Evolutionary conservation across 441 rosid species (phyloP).

Genomic region (Viola pubescens): DNA sequence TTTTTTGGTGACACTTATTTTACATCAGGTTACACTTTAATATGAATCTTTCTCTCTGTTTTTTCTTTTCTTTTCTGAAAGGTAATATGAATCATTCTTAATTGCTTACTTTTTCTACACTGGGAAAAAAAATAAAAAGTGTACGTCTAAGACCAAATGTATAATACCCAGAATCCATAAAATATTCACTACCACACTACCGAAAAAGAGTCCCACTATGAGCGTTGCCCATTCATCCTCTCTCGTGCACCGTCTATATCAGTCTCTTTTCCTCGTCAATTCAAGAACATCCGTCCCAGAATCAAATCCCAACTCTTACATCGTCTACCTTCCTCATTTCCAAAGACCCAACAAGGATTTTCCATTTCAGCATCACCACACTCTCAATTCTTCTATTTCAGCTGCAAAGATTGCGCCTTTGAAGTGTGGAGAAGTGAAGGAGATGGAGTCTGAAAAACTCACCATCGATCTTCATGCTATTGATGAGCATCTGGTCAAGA

Average conservation of each 20-base stretch:
- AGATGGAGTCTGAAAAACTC: constrained; percentile 44
- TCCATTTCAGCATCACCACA: constrained; percentile 2
- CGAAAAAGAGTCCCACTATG: constrained; percentile 29
- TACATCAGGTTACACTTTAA: too few relatives aligned
- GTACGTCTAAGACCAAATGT: neutral
- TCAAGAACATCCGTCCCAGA: constrained; percentile 18
- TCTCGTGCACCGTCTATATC: constrained; percentile 12
- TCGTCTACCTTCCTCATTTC: neutral
- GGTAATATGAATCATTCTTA: too few relatives aligned
- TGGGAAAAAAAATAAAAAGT: too few relatives aligned
- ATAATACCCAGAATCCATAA: neutral
- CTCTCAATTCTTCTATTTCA: constrained; percentile 9
- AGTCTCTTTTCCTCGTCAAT: constrained; percentile 8
- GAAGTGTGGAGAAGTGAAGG: constrained; percentile 31
- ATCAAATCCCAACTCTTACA: neutral
- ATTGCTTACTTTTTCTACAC: too few relatives aligned
- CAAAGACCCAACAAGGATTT: constrained; percentile 12
- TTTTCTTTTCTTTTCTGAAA: too few relatives aligned
- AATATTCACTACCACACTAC: neutral
- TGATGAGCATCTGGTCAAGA: constrained; percentile 57
- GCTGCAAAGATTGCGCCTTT: constrained; percentile 28
- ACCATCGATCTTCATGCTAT: constrained; percentile 37
- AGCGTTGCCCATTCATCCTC: constrained; percentile 42
- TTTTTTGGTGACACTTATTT: too few relatives aligned
- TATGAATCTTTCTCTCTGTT: too few relatives aligned